These are phyloP conservation scores for Talaromyces albobiverticillius DNA, from an alignment of 2,329 filamentous ascomycete species.

Conservation along the genomic window DNA sequence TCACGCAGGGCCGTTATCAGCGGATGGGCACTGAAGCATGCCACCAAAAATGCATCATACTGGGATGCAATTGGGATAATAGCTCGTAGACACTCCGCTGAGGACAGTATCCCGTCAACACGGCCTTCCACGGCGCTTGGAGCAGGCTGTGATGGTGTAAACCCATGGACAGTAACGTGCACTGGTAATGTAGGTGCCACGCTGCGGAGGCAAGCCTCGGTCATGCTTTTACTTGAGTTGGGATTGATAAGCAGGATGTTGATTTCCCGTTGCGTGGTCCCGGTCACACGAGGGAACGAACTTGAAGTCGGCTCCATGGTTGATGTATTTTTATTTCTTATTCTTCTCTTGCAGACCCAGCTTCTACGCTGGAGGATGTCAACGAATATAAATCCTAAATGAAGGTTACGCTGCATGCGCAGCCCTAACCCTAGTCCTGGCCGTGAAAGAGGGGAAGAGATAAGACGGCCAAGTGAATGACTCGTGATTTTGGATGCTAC, in stretches of 20 bases:
- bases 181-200: background rate
- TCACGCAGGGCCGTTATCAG: background rate
- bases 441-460: background rate
- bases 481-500: too few relatives aligned
- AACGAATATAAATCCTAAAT: background rate
- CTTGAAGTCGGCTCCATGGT: background rate
- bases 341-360: background rate
- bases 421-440: background rate
- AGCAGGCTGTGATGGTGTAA: background rate
- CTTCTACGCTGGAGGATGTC: background rate
- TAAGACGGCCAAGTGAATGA: background rate
- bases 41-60: background rate
- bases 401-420: background rate
- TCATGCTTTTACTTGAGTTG: background rate
- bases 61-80: background rate
- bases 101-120: background rate
- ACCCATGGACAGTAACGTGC: background rate
- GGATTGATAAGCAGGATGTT: background rate
- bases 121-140: background rate
- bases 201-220: background rate
- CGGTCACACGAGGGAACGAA: background rate
- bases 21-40: background rate
- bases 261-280: background rate
- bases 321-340: background rate
- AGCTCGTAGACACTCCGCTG: background rate